Conservation (phyloP, 176 grass and related monocot species). For the Triticum urartu region DNA sequence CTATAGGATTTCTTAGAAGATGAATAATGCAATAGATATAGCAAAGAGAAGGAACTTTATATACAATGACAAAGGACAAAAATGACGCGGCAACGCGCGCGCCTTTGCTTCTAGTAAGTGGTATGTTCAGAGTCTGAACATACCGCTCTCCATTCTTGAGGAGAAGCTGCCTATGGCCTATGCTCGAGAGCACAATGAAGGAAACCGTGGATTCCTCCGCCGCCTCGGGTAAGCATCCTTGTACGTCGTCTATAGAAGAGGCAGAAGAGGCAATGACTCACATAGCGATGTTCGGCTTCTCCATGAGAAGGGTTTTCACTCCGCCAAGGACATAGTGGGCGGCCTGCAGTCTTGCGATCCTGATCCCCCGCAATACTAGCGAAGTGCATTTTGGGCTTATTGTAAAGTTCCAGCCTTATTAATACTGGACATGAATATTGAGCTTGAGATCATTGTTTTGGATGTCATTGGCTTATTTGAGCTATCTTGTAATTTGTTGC, state of each 20-base stretch:
- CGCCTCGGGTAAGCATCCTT: not conserved
- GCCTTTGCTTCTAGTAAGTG: too few relatives aligned
- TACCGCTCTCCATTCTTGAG: slow-evolving; percentile 57
- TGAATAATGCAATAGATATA: too few relatives aligned
- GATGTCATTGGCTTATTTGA: not conserved
- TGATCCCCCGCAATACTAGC: slow-evolving; percentile 38
- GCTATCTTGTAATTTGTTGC: not conserved
- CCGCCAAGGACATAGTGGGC: slow-evolving; percentile 66
- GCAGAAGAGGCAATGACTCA: slow-evolving; percentile 51
- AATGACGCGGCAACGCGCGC: too few relatives aligned
- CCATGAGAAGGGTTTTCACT: slow-evolving; percentile 51
- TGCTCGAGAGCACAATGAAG: slow-evolving; percentile 42
- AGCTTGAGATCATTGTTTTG: not conserved
- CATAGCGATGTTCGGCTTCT: slow-evolving; percentile 44
- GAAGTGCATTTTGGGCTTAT: not conserved
- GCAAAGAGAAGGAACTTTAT: too few relatives aligned
- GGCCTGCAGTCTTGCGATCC: slow-evolving; percentile 80
- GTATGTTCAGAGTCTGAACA: slow-evolving; percentile 30
- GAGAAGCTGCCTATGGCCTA: slow-evolving; percentile 39
- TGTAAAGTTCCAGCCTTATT: not conserved
- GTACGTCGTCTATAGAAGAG: slow-evolving; percentile 75
- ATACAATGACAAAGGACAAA: too few relatives aligned
- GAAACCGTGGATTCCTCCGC: not conserved
- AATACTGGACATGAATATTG: not conserved
- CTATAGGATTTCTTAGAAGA: too few relatives aligned